These are phyloP conservation scores for Tanacetum coccineum DNA, from an alignment of 129 eudicot genomes.

Conservation along the genomic window DNA sequence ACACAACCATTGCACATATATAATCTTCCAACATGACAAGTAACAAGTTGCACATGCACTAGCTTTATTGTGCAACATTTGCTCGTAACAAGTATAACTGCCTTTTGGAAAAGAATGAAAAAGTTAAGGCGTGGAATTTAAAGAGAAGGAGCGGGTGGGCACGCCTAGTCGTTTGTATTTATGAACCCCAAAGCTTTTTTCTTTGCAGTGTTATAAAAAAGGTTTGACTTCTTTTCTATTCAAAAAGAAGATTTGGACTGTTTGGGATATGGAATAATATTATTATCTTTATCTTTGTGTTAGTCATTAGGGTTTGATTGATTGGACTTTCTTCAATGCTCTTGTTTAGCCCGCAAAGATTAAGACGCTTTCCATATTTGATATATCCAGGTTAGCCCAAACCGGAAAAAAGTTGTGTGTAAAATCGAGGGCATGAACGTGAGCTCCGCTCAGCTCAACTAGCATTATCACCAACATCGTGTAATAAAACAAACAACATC, in stretches of 20 bases:
- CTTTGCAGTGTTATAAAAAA: slow-evolving; percentile 28
- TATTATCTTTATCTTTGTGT: background rate
- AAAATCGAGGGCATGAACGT: too few species aligned
- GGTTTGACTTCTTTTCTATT: slow-evolving; percentile 34
- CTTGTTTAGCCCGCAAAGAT: background rate
- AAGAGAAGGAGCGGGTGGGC: slow-evolving; percentile 31
- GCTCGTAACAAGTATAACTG: slow-evolving; percentile 1
- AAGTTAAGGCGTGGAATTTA: slow-evolving; percentile 26
- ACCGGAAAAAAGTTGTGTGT: background rate
- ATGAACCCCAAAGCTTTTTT: slow-evolving; percentile 35
- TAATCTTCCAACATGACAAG: background rate
- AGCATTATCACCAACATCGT: too few species aligned
- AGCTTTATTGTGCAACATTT: background rate
- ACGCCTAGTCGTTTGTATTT: slow-evolving; percentile 33
- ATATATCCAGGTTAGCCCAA: background rate
- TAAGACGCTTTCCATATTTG: background rate
- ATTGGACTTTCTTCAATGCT: background rate
- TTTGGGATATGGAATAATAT: slow-evolving; percentile 17
- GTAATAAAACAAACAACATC: too few species aligned
- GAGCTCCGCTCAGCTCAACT: too few species aligned
- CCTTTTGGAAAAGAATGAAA: slow-evolving; percentile 22
- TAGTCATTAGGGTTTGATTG: background rate
- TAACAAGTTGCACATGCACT: background rate
- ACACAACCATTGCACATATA: background rate
- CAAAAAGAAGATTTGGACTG: background rate